Base-by-base conservation (phyloP, 306 rosid genomes). In the Acacia confusa region DNA sequence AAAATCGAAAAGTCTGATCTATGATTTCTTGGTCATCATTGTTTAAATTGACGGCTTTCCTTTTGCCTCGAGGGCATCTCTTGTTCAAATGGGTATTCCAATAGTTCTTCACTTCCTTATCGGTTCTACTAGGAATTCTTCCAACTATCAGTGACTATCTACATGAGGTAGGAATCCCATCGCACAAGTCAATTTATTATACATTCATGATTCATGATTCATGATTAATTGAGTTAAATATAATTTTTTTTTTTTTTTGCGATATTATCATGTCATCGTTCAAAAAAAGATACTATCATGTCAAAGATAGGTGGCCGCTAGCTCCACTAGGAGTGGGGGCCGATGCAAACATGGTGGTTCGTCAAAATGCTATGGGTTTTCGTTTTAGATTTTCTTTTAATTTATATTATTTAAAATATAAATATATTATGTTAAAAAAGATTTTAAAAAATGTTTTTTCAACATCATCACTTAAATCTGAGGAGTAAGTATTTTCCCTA, bases 131-230 rank as follows among this genome's bases (percentile, higher is more conserved):
- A 75, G 94, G 94, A 75, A 88, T 88, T 78, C 94, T 88, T 12
- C 94, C 94, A 1, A 91, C 94, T 43, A 91, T 91, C 77, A 91
- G 74, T 32, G 94, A 89, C 94, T 92, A 91, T 77, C 94, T 91
- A 48, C 70, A 52, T 41, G 27, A 66, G 68, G 16, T 32, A 3
- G 34, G 34, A 32, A 32, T 32, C 3, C 34, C 4, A 32, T 0
- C 34, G 34, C 34, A 32, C 34, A 32, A 32, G 34, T 32, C 34
- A 32, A 32, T 32, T 40, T 40, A 40, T 7, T 40, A 9, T 40
- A 69, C 38, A 40, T 68, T 32, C 15, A 16, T 19, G 45, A 66
- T 66, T 66, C 36, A n/a, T n/a, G n/a, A n/a, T n/a, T n/a, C n/a
- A 25, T 25, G 7, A 60, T 25, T 48, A 16, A 48, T 48, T 48